These are phyloP conservation scores for Backusella mclennaniae DNA, from an alignment of 192 early-diverging fungal species.

Conservation along the genomic window DNA sequence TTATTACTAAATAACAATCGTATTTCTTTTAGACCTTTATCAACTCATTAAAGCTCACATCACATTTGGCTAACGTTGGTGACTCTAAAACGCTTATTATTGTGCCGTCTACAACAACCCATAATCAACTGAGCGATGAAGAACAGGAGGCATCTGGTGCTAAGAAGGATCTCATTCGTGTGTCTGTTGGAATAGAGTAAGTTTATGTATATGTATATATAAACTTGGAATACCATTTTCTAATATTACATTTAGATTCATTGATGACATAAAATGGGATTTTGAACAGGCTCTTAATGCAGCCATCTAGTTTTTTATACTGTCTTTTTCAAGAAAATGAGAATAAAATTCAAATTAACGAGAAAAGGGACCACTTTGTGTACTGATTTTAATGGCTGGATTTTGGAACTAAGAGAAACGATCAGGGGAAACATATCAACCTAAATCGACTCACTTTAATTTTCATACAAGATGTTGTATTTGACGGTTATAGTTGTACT, in stretches of 20 bases:
- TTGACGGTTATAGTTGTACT: too few species aligned
- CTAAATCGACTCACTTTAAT: too few species aligned
- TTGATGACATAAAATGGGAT: conserved; percentile 68
- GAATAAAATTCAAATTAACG: too few species aligned
- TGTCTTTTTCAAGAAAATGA: not conserved
- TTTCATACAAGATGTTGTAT: too few species aligned
- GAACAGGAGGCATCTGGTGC: conserved; percentile 78
- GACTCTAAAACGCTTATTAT: conserved; percentile 89
- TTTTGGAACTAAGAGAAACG: too few species aligned
- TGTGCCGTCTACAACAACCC: conserved; percentile 81
- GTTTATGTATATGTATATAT: not conserved
- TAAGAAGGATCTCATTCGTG: conserved; percentile 76
- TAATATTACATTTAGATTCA: conserved; percentile 38
- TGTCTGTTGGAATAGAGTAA: conserved; percentile 82
- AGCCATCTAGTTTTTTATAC: not conserved
- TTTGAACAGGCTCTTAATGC: conserved; percentile 52
- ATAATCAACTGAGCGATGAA: conserved; percentile 80
- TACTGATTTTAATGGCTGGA: too few species aligned
- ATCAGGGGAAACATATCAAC: too few species aligned
- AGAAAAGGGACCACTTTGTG: too few species aligned
- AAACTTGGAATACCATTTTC: not conserved
- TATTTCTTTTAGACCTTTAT: conserved; percentile 59
- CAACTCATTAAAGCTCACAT: conserved; percentile 72
- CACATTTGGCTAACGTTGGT: conserved; percentile 92
- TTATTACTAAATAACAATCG: not conserved